Base-by-base conservation (phyloP, 495 filamentous ascomycete genomes). In the Podospora appendiculata region DNA sequence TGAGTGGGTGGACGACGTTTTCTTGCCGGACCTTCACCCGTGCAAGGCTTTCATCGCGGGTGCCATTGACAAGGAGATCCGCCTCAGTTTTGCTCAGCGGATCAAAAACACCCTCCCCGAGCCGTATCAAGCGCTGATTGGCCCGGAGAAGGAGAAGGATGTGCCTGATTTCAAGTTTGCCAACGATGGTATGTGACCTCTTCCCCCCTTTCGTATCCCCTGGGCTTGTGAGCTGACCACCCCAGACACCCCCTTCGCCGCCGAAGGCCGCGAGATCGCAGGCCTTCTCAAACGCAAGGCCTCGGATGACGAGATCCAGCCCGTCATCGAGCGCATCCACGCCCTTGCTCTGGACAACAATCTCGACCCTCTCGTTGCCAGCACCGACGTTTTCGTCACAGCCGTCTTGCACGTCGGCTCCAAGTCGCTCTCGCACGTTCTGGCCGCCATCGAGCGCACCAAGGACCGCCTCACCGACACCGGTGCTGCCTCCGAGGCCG, bases 361-460 rank as follows among this genome's bases (percentile, higher is more conserved):
- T 3, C 74, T 89, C 19, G 90, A 95, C 48, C 84, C 89, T 2
- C 77, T 90, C 40, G 77, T 94, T 16, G 78, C 84, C 10, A 90
- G 89, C 43, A 95, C 90, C 33, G 93, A 97, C 61, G 89, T 89
- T 34, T 95, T 93, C 53, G 84, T 96, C 52, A 97, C 93, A 0
- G 79, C 87, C 13, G 89, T 99, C 59, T 92, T 91, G 70, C 90
- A 82, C 63, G 84, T 96, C 25, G 93, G 93, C 47, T 87, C 87
- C 55, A 97, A 96, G 66, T 96, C 91, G 0, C 84, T 98, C 10
- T 96, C 92, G 6, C 93, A 98, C 64, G 88, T 96, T 9, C 79
- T 98, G 19, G 93, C 89, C 12, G 94, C 88, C 69, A 95, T 98
- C 60, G 93, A 98, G 64, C 86, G 93, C 47, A 92, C 87, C 73